phyloP scores from a whole-genome alignment of 2,329 filamentous ascomycete species.

The Thelonectria discophora region DNA sequence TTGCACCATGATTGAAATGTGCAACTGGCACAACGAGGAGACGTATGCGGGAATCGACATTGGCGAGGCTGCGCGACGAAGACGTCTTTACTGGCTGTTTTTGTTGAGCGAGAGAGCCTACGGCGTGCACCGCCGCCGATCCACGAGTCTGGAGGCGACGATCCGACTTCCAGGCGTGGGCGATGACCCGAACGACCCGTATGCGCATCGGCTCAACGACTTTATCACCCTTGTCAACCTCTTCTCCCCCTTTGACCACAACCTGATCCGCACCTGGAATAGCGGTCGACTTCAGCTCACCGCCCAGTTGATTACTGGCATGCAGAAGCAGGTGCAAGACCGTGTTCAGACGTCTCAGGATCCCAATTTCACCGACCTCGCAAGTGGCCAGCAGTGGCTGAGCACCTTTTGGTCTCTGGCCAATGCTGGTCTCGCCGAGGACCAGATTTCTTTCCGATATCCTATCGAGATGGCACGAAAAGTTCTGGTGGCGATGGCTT shows the following conservation, averaged over 20 bases:
- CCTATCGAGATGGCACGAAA: slow-evolving; percentile 71
- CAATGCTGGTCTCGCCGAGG: slow-evolving; percentile 58
- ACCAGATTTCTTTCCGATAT: slow-evolving; percentile 69
- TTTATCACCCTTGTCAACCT: slow-evolving; percentile 70
- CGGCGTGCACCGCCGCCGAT: slow-evolving; percentile 74
- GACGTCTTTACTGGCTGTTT: slow-evolving; percentile 77
- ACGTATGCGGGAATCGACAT: slow-evolving; percentile 67
- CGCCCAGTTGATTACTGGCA: slow-evolving; percentile 61
- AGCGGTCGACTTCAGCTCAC: slow-evolving; percentile 68
- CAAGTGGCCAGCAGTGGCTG: slow-evolving; percentile 71
- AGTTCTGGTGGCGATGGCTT: slow-evolving; percentile 70
- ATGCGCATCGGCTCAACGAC: slow-evolving; percentile 60
- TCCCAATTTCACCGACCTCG: slow-evolving; percentile 63
- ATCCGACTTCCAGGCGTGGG: slow-evolving; percentile 70
- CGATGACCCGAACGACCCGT: slow-evolving; percentile 67
- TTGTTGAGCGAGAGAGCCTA: slow-evolving; percentile 78
- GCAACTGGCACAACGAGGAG: slow-evolving; percentile 69
- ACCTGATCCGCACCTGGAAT: slow-evolving; percentile 72
- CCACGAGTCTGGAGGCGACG: slow-evolving; percentile 74
- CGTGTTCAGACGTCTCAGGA: slow-evolving; percentile 62
- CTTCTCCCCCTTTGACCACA: slow-evolving; percentile 73
- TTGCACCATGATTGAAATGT: slow-evolving; percentile 72
- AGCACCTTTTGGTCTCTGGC: slow-evolving; percentile 71
- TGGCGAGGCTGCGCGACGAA: slow-evolving; percentile 68
- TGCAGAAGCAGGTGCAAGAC: slow-evolving; percentile 71